Conservation (phyloP, 306 rosid species). For the Corylus heterophylla region DNA sequence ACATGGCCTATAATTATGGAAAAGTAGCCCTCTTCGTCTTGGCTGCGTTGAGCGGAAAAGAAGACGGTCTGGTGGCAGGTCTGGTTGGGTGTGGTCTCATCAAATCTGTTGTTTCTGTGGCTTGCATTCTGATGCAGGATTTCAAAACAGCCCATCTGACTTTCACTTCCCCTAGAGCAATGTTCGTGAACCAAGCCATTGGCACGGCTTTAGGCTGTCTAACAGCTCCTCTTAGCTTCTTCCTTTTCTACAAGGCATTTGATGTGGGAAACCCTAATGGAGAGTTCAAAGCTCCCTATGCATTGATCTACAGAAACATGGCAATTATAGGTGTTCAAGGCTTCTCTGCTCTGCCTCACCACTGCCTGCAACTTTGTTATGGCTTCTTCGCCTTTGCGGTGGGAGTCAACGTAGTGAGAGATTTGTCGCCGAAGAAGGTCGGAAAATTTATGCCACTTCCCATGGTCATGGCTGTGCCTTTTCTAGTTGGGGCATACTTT, state of each 20-base stretch:
- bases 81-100: constrained; percentile 80
- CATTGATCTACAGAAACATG: constrained; percentile 64
- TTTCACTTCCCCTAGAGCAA: constrained; percentile 79
- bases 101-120: constrained; percentile 69
- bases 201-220: constrained; percentile 80
- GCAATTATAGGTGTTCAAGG: constrained; percentile 58
- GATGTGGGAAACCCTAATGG: constrained; percentile 73
- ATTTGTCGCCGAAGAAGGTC: constrained; percentile 48
- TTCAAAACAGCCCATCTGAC: constrained; percentile 89
- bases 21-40: constrained; percentile 78
- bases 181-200: constrained; percentile 75
- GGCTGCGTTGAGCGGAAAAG: constrained; percentile 56
- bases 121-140: constrained; percentile 90
- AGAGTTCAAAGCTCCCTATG: constrained; percentile 93
- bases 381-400: constrained; percentile 49
- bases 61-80: constrained; percentile 50
- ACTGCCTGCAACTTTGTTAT: constrained; percentile 74
- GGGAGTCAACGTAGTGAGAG: constrained; percentile 41
- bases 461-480: constrained; percentile 92
- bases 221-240: constrained; percentile 75
- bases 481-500: constrained; percentile 86
- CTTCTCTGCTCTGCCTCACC: constrained; percentile 74
- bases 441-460: constrained; percentile 95
- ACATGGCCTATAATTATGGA: constrained; percentile 96
- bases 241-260: constrained; percentile 72